Evolutionary conservation across 2,329 filamentous ascomycete species (phyloP).

Genomic region (Leptographium flavum): DNA sequence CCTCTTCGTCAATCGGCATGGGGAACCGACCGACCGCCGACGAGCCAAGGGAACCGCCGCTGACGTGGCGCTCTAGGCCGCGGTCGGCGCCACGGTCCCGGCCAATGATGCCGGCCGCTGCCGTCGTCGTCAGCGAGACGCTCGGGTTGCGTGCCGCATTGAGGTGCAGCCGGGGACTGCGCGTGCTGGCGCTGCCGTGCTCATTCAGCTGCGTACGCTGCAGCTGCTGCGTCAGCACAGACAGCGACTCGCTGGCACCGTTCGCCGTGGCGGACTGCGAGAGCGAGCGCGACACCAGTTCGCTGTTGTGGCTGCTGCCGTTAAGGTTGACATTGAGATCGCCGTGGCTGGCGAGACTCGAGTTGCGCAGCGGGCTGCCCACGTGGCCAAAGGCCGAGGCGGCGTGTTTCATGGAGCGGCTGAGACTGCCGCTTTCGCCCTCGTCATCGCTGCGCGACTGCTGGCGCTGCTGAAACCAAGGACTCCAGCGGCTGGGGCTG

Average conservation of each 20-base stretch:
- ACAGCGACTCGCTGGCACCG: constrained; percentile 38
- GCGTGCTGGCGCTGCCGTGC: constrained; percentile 23
- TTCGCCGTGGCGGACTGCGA: constrained; percentile 17
- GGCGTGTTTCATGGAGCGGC: constrained; percentile 25
- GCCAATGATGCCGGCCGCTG: constrained; percentile 17
- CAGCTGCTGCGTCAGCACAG: constrained; percentile 47
- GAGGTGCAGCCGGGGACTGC: constrained; percentile 37
- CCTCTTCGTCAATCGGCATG: constrained; percentile 51
- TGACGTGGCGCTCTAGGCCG: constrained; percentile 42
- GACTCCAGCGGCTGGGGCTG: constrained; percentile 49
- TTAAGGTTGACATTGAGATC: too few species aligned
- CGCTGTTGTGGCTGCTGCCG: constrained; percentile 10
- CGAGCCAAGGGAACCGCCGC: constrained; percentile 42
- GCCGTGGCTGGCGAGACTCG: constrained; percentile 37
- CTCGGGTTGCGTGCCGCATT: constrained; percentile 28
- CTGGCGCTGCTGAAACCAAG: constrained; percentile 27
- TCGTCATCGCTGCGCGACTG: constrained; percentile 34
- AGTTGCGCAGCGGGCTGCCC: constrained; percentile 50
- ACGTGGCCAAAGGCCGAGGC: constrained; percentile 51
- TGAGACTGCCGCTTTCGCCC: constrained; percentile 18
- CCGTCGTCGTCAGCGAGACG: constrained; percentile 13
- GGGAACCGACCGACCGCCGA: constrained; percentile 42
- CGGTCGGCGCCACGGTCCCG: constrained; percentile 24
- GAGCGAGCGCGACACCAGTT: neutral
- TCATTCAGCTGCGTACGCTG: constrained; percentile 43